phyloP scores from a whole-genome alignment of 305 asterid species.

The Caryopteris hybrid region DNA sequence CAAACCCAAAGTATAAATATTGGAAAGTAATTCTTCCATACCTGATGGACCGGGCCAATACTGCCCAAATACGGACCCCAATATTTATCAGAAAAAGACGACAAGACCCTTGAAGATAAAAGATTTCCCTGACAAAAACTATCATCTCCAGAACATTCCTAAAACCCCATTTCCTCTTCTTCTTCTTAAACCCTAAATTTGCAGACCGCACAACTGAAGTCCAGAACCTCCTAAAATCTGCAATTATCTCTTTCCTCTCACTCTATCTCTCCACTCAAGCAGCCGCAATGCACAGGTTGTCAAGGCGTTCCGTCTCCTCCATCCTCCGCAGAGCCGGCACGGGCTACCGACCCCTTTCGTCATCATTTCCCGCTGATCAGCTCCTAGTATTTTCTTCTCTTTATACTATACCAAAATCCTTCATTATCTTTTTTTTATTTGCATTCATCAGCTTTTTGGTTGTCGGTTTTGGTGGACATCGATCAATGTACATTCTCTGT shows the following conservation, averaged over 20 bases:
- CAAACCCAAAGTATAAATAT: too few relatives aligned
- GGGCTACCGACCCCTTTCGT: conserved; percentile 43
- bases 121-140: not conserved
- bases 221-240: not conserved
- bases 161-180: conserved; percentile 18
- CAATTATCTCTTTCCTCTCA: not conserved
- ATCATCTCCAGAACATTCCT: conserved; percentile 27
- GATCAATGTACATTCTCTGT: not conserved
- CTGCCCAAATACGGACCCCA: not conserved
- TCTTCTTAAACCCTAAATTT: conserved; percentile 28
- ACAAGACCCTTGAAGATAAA: not conserved
- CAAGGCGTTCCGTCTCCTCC: conserved; percentile 54
- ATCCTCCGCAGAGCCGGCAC: conserved; percentile 33
- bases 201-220: not conserved
- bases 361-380: conserved; percentile 29
- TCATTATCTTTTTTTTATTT: not conserved
- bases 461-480: not conserved
- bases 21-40: too few relatives aligned
- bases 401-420: not conserved
- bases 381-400: conserved; percentile 31
- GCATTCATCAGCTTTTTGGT: not conserved
- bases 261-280: not conserved
- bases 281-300: conserved; percentile 44
- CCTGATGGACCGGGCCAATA: too few relatives aligned
- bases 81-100: not conserved